phyloP scores from a whole-genome alignment of 2,329 filamentous ascomycete species.

The Geosmithia flava region DNA sequence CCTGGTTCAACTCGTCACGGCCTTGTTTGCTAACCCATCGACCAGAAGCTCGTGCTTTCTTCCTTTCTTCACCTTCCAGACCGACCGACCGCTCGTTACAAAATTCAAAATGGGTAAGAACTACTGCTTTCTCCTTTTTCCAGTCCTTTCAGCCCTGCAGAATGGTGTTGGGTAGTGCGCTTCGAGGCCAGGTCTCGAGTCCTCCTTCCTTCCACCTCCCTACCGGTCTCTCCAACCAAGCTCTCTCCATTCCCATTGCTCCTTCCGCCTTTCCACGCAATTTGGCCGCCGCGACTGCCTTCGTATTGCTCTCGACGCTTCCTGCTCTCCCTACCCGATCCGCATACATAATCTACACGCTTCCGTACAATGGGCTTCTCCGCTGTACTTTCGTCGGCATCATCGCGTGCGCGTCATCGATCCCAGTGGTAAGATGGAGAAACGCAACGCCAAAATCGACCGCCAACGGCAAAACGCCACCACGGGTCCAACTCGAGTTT shows the following conservation, averaged over 20 bases:
- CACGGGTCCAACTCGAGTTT: background rate
- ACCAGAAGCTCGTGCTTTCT: slow-evolving; percentile 16
- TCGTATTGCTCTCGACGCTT: background rate
- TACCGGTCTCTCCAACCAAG: background rate
- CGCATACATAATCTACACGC: background rate
- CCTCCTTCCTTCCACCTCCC: background rate
- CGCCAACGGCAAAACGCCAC: background rate
- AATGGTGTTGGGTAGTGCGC: slow-evolving; percentile 1
- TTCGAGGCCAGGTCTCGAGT: background rate
- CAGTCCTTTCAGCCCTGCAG: too few species aligned
- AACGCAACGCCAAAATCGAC: background rate
- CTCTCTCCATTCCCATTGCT: background rate
- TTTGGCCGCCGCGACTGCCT: background rate
- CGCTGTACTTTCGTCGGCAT: background rate
- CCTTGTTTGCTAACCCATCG: slow-evolving; percentile 9
- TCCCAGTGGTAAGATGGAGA: background rate
- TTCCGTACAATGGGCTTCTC: background rate
- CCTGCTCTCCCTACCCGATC: background rate
- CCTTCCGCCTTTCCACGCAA: background rate
- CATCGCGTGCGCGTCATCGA: background rate
- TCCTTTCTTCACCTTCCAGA: slow-evolving; percentile 9
- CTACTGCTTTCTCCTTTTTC: slow-evolving; percentile 11
- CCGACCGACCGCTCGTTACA: slow-evolving; percentile 22
- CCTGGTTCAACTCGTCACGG: background rate
- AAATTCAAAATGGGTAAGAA: slow-evolving; percentile 28